Base-by-base conservation (phyloP, 148 eudicot genomes). In the Polygonum maritimum region DNA sequence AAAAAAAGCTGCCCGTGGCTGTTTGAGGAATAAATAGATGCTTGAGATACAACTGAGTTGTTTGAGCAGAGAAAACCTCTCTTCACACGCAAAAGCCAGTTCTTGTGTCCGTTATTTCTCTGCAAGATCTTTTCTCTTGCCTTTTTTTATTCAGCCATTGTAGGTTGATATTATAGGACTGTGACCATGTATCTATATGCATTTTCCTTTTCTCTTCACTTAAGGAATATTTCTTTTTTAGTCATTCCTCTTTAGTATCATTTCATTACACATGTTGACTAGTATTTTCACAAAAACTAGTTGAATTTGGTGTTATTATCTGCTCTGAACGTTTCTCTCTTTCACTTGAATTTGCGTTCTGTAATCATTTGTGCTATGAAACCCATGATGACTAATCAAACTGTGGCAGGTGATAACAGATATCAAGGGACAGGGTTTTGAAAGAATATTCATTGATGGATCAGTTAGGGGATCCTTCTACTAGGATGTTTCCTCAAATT, bases 371-470 rank as follows among this genome's bases (percentile, higher is more conserved):
- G 75, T 35, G n/a, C 18, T 58, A 57, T 84, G 60, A 75, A 79
- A 78, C 77, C 54, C 74, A 58, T 79, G 84, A 83, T 84, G 79
- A 77, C 97, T 94, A 88, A 94, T 92, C 91, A 89, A 82, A 81
- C 79, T 78, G 75, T 88, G 94, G 92, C 97, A 94, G 98, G 92
- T 89, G 96, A 88, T 94, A 93, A 88, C 97, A 94, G 98, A 90
- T 85, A 45, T 86, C 84, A 63, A 85, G 86, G 80, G 89, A 90
- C 78, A 89, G 80, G 80, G 78, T 86, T 79, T 75, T 92, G 77
- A 76, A 78, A 79, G 86, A 87, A 75, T 86, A 88, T 40, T 84
- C 87, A 47, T 83, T 79, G 79, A 75, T 87, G 84, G 92, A 90
- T 79, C 83, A 83, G 69, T 84, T 73, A 48, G 76, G 78, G 79